Conservation (phyloP, 2,329 filamentous ascomycete species). For the Chrysoporthe deuterocubensis region DNA sequence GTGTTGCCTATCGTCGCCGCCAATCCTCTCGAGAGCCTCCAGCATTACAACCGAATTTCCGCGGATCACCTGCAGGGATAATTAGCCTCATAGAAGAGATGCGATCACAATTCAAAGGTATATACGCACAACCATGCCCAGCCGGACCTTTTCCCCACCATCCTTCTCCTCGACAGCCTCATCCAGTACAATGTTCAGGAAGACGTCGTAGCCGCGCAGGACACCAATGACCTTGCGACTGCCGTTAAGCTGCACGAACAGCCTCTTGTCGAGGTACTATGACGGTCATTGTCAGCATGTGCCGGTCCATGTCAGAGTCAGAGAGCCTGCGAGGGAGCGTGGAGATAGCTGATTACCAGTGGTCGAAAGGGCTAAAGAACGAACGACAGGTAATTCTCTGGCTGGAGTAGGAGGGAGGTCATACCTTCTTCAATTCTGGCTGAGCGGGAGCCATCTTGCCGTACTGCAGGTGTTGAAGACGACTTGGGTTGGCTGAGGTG, state of each 20-base stretch:
- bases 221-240: constrained; percentile 96
- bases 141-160: constrained; percentile 83
- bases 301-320: background rate
- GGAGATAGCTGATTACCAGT: background rate
- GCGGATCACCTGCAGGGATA: constrained; percentile 74
- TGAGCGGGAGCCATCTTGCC: constrained; percentile 94
- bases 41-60: constrained; percentile 99
- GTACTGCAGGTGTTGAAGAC: constrained; percentile 10
- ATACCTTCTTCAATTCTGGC: constrained; percentile 97
- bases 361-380: constrained; percentile 2
- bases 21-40: constrained; percentile 75
- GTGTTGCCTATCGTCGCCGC: constrained; percentile 58
- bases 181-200: constrained; percentile 96
- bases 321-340: background rate
- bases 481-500: constrained; percentile 17
- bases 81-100: background rate
- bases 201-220: constrained; percentile 96
- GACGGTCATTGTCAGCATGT: constrained; percentile 27
- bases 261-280: constrained; percentile 98
- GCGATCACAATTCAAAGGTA: background rate
- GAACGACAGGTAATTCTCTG: constrained; percentile 2
- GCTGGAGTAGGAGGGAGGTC: background rate
- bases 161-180: constrained; percentile 95
- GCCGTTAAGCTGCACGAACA: constrained; percentile 97
- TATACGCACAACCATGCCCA: constrained; percentile 86